Base-by-base conservation (phyloP, 2,329 filamentous ascomycete genomes). In the Aureobasidium lini region DNA sequence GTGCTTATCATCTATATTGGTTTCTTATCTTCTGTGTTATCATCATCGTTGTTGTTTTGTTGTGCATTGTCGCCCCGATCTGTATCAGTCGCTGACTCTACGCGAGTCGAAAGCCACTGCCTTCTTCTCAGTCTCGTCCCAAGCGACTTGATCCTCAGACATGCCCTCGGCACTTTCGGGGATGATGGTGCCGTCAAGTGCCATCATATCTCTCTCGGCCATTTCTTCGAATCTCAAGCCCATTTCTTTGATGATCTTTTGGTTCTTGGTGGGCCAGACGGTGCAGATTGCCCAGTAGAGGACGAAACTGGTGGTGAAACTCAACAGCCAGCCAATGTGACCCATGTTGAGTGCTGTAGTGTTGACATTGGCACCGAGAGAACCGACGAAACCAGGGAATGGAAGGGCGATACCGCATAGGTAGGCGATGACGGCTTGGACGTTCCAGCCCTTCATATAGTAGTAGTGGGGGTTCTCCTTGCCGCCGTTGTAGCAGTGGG, bases 281-380 rank as follows among this genome's bases (percentile, higher is more conserved):
- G 60, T 58, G 64, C 73, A 76, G 6, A 77, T 59, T 1, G 62
- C 61, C 34, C 67, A 71, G 69, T 87, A 87, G 0, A 85, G 76
- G 1, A 82, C 47, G 36, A 81, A 79, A 13, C 80, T 82, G 0
- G 70, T 72, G 5, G 78, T 72, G 65, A 87, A 87, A 0, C 84
- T 84, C 46, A 86, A 75, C 42, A 87, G 66, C 83, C 84, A 87
- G 9, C 84, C 84, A 64, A 87, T 82, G 18, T 79, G 77, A 0
- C 79, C 79, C 0, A 73, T 71, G 6, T 73, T 66, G 1, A 64
- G 67, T 2, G 71, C 74, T 0, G 65, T 60, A 9, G 64, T 57
- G 36, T 65, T 67, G 28, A 77, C 73, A 9, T 59, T 64, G 0
- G 69, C 61, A 18, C 76, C 76, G 32, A 78, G 71, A 1, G 67